A percentile compares a stretch with the other conserved stretches of the same genome.
Evolutionary conservation across 1,139 yeast genomes (phyloP).

Genomic region (Hanseniaspora uvarum): DNA sequence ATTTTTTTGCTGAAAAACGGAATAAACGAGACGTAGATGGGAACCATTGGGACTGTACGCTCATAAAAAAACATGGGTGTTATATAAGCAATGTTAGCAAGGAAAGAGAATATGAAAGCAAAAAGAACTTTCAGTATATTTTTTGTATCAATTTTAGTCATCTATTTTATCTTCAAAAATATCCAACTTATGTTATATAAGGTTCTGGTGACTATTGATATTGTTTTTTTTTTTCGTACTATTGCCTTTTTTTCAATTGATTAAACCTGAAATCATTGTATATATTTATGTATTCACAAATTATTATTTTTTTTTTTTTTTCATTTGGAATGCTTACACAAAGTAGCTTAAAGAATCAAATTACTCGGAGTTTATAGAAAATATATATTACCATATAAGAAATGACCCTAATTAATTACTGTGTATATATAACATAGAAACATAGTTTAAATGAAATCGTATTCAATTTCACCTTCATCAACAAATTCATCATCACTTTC

Average conservation of each 20-base stretch:
- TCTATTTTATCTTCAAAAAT: no score
- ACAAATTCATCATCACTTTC: slow-evolving; percentile 86
- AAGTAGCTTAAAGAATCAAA: neutral
- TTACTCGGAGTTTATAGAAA: neutral
- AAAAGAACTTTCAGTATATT: neutral
- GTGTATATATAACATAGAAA: neutral
- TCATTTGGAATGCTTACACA: neutral
- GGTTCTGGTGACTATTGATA: neutral
- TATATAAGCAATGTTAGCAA: neutral
- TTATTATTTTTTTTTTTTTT: neutral
- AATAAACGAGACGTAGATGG: slow-evolving; percentile 49
- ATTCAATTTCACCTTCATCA: slow-evolving; percentile 56
- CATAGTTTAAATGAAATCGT: slow-evolving; percentile 22
- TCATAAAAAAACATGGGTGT: slow-evolving; percentile 32
- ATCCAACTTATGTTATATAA: slow-evolving; percentile 1
- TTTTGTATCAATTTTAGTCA: neutral
- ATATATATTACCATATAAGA: neutral
- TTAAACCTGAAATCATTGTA: no score
- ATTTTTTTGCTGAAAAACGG: slow-evolving; percentile 35
- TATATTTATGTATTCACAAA: no score
- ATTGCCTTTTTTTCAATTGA: neutral
- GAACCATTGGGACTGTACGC: slow-evolving; percentile 46
- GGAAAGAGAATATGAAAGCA: neutral
- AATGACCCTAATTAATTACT: neutral
- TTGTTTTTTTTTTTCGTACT: no score